Evolutionary conservation across 306 rosid genomes (phyloP), one percentile per base, ranked within the genome.

Genomic region (Begonia peltatifolia): DNA sequence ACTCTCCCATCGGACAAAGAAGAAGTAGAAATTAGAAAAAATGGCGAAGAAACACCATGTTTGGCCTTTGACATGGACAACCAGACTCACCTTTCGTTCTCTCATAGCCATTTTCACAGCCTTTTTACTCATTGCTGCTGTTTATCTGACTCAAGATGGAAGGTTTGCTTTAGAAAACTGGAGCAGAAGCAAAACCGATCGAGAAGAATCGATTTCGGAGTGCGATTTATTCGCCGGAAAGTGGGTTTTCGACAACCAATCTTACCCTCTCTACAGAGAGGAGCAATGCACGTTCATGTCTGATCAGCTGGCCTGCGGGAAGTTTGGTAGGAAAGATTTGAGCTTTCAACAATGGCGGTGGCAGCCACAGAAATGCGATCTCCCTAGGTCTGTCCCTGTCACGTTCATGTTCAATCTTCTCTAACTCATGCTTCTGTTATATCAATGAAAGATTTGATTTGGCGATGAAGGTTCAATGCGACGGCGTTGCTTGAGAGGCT

Each of bases 221-320:
- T 83, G 96, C 71, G 61, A 87, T 73, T 47, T 78, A 68, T 87
- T 75, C 48, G 66, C 62, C 11, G 96, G 96, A 10, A 78, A 76
- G 16, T 87, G 96, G 96, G 78, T 87, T 42, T 81, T 68, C 51
- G 92, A 87, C 58, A 84, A 84, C 48, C 42, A 66, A 15, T 63
- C 94, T 12, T 76, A 87, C 74, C 96, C 94, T 53, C 65, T 81
- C 0, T 84, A 87, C 64, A 79, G 69, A 43, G 94, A 81, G 65
- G 46, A 56, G 18, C 58, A 81, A 41, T 87, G 94, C 62, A 68
- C 51, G 0, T 87, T 74, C 71, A 78, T 80, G 94, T 87, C 94
- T 12, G 96, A 87, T 61, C 94, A 87, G 14, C 53, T 87, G 81
- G 96, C 94, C 18, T 87, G 96, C 74, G 90, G 56, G 73, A 87